These are phyloP conservation scores for Paraphoma chrysanthemicola DNA, from an alignment of 2,329 filamentous ascomycete species.

Conservation along the genomic window DNA sequence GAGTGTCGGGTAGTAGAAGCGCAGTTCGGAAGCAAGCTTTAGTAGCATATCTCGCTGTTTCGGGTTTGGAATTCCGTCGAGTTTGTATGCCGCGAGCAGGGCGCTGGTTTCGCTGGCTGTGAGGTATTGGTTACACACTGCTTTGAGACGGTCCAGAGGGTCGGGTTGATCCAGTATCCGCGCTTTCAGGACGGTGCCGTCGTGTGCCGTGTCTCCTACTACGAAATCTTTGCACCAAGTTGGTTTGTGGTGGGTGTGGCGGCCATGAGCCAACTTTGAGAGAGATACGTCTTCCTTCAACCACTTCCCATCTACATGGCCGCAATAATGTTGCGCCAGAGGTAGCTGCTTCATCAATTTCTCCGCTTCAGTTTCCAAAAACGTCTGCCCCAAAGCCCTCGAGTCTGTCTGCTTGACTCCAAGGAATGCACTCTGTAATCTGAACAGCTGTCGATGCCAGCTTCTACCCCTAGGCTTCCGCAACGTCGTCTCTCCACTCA, in stretches of 20 bases:
- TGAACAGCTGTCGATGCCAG: conserved; percentile 38
- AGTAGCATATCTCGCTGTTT: conserved; percentile 20
- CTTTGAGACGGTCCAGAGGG: conserved; percentile 15
- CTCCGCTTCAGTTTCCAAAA: conserved; percentile 26
- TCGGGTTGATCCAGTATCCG: conserved; percentile 41
- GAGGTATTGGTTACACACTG: conserved; percentile 23
- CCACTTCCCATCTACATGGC: conserved; percentile 30
- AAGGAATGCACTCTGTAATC: conserved; percentile 28
- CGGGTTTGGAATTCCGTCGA: conserved; percentile 40
- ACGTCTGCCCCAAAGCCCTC: conserved; percentile 13
- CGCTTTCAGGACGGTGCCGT: conserved; percentile 41
- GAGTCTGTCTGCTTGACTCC: conserved; percentile 16
- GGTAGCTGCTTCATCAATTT: conserved; percentile 29
- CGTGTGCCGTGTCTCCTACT: conserved; percentile 56
- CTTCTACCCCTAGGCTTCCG: conserved; percentile 31
- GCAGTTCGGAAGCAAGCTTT: conserved; percentile 54
- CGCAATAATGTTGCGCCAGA: conserved; percentile 34
- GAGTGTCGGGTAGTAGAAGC: conserved; percentile 53
- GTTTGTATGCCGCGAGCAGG: conserved; percentile 46
- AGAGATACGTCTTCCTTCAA: conserved; percentile 26
- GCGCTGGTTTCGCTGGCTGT: conserved; percentile 20
- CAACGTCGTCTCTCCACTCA: conserved; percentile 39
- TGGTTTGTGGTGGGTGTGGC: conserved; percentile 42
- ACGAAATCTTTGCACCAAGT: conserved; percentile 56
- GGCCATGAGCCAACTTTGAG: conserved; percentile 19